A percentile compares a stretch with the other conserved stretches of the same genome.
These are phyloP conservation scores for Sporothrix globosa DNA, from an alignment of 2,329 filamentous ascomycete genomes.

Conservation along the genomic window DNA sequence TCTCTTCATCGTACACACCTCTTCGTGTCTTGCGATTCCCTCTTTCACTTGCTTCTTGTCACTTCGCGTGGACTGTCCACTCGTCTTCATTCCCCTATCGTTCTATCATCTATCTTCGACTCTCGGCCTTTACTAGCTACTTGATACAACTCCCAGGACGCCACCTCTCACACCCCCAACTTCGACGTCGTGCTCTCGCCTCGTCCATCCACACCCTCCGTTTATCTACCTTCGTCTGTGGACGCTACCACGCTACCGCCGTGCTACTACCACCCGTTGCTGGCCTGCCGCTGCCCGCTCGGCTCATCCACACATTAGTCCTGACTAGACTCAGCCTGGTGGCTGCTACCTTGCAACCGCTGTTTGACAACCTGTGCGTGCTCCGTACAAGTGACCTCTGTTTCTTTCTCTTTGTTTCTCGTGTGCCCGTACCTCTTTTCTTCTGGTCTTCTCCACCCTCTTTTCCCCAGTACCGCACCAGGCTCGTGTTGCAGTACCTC, in stretches of 20 bases:
- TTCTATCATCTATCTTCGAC: background rate
- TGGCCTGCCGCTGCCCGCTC: constrained; percentile 27
- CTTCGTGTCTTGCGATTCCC: background rate
- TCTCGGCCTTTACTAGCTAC: background rate
- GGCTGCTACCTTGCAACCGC: constrained; percentile 32
- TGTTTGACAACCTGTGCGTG: constrained; percentile 17
- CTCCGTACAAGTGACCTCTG: background rate
- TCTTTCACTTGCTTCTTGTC: background rate
- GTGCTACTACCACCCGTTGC: constrained; percentile 29
- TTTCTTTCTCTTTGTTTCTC: background rate
- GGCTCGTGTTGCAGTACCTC: constrained; percentile 15
- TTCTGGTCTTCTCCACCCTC: constrained; percentile 10
- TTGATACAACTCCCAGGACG: constrained; percentile 25
- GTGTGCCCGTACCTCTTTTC: background rate
- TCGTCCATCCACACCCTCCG: constrained; percentile 25
- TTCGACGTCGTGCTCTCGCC: constrained; percentile 6
- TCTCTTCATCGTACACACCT: background rate
- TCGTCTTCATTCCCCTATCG: background rate
- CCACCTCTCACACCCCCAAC: constrained; percentile 10
- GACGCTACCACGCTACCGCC: constrained; percentile 34
- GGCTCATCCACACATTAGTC: constrained; percentile 14
- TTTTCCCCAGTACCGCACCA: constrained; percentile 26
- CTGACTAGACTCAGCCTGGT: constrained; percentile 10
- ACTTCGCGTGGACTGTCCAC: background rate
- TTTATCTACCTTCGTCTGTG: constrained; percentile 19